These are phyloP conservation scores for Athelia sp. DNA, from an alignment of 1,284 basidiomycete genomes.

Conservation along the genomic window DNA sequence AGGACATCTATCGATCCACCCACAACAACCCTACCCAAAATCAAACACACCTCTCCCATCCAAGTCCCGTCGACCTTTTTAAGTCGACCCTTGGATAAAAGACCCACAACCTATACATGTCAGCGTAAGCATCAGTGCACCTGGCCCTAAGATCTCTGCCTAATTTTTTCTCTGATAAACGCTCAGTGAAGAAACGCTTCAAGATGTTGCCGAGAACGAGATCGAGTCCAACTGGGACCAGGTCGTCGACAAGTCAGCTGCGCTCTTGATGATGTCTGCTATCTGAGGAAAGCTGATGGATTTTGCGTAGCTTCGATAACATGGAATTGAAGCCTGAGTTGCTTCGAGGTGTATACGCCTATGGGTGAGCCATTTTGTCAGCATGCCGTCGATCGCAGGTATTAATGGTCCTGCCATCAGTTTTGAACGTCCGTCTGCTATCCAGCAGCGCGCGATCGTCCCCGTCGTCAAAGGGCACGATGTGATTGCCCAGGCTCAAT, in stretches of 20 bases:
- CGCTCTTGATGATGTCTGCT: not conserved
- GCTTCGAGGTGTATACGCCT: conserved; percentile 96
- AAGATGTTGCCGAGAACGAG: conserved; percentile 78
- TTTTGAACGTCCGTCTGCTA: conserved; percentile 94
- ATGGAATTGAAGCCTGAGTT: conserved; percentile 94
- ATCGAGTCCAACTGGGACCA: conserved; percentile 99
- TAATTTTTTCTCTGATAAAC: conserved; percentile 2
- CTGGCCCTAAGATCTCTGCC: not conserved
- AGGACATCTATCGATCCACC: conserved; percentile 8
- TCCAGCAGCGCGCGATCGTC: conserved; percentile 96
- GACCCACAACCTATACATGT: conserved; percentile 16
- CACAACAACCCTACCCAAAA: not conserved
- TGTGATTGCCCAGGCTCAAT: conserved; percentile 98
- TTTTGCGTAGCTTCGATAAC: conserved; percentile 77
- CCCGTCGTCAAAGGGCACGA: conserved; percentile 94
- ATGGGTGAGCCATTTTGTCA: conserved; percentile 84
- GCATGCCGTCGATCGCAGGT: no score
- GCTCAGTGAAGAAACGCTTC: conserved; percentile 61
- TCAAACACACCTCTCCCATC: conserved; percentile 4
- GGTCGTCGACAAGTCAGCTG: conserved; percentile 81
- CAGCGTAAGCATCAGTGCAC: conserved; percentile 14
- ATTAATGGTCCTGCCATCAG: no score
- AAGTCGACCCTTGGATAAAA: conserved; percentile 21
- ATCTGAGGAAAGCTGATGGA: conserved; percentile 15
- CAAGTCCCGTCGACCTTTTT: conserved; percentile 17